A percentile compares a stretch with the other conserved stretches of the same genome.
Conservation (phyloP, 768 basidiomycete species). For the Suillus lakei region DNA sequence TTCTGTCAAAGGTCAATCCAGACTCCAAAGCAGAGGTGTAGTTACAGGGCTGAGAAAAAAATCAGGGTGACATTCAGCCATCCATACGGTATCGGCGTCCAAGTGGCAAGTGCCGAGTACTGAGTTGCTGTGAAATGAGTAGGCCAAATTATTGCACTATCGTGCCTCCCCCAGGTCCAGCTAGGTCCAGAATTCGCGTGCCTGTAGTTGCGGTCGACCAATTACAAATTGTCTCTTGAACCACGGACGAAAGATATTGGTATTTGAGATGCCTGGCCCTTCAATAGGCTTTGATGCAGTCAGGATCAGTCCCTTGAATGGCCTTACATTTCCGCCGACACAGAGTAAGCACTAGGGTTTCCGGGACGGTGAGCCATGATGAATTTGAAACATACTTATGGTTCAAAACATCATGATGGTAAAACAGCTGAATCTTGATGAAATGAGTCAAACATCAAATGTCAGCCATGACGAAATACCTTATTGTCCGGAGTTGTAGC, state of each 20-base stretch:
- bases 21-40: neutral
- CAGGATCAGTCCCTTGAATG: neutral
- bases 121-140: neutral
- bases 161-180: neutral
- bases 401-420: neutral
- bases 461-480: neutral
- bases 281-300: neutral
- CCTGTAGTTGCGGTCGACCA: neutral
- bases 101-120: neutral
- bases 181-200: neutral
- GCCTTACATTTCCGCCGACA: neutral
- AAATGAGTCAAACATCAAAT: neutral
- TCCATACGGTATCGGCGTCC: neutral
- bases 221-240: neutral
- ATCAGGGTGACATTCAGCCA: neutral
- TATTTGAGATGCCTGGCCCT: neutral
- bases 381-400: conserved; percentile 1
- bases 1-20: neutral
- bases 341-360: neutral
- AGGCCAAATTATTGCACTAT: neutral
- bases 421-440: neutral
- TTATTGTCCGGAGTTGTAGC: conserved; percentile 3
- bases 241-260: neutral
- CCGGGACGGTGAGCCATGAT: neutral
- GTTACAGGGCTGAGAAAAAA: neutral